These are phyloP conservation scores for Aspergillus funiculosus DNA, from an alignment of 495 filamentous ascomycete species.

Conservation along the genomic window DNA sequence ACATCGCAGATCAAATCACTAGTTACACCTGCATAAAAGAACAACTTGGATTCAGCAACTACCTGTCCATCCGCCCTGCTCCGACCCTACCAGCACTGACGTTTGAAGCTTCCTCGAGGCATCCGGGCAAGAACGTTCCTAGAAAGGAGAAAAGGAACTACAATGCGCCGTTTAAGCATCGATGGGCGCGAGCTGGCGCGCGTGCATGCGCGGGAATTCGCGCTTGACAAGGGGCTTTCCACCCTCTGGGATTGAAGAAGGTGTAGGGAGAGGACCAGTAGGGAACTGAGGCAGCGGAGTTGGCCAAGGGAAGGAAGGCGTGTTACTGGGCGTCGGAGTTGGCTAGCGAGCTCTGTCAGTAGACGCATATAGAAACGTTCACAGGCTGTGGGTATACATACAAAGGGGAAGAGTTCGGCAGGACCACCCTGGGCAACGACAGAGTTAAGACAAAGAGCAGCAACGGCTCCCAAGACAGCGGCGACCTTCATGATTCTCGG, in stretches of 20 bases:
- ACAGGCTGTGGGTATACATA: not conserved
- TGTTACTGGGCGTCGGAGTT: not conserved
- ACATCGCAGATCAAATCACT: no score
- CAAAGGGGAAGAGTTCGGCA: no score
- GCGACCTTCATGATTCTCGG: constrained; percentile 31
- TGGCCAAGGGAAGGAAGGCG: not conserved
- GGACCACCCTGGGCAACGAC: constrained; percentile 20
- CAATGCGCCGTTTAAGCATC: constrained; percentile 9
- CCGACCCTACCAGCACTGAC: no score
- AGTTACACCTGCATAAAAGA: not conserved
- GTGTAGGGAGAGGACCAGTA: not conserved
- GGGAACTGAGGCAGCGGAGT: no score
- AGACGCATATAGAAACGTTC: not conserved
- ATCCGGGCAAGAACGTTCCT: no score
- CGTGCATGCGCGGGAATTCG: constrained; percentile 24
- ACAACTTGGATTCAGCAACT: constrained; percentile 1
- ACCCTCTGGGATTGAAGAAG: no score
- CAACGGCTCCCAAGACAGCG: constrained; percentile 24
- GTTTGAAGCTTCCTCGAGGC: no score
- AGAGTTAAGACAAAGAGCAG: constrained; percentile 23
- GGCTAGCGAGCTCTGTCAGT: no score
- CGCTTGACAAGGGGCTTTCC: not conserved
- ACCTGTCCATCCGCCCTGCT: not conserved
- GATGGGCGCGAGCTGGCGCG: constrained; percentile 27
- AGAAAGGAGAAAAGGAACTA: not conserved